Evolutionary conservation across 208 protist species (phyloP), one percentile per base, ranked within the genome.

Genomic region (Porcisia hertigi): DNA sequence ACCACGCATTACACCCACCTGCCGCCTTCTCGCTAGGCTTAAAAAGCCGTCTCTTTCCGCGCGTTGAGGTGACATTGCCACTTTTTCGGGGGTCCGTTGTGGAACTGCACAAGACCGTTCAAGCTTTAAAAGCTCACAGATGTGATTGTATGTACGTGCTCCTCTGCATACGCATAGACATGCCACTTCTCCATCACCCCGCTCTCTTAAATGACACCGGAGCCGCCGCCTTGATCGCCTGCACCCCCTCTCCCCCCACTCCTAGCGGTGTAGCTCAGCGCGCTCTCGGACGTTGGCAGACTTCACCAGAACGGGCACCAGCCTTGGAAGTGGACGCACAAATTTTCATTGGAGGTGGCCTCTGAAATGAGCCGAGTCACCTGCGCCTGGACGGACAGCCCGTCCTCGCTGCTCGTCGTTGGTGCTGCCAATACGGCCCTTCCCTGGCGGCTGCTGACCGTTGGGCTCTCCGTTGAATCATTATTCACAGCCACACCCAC

Each of bases 271-370:
- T 16, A 34, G 47, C 25, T 49, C 63, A 67, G 39, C 36, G 63
- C 41, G 39, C 63, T 14, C 63, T 49, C 63, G 63, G 20, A 12
- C 41, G 11, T 23, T 43, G 30, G 14, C 9, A 47, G 34, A 39
- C 11, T 8, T 84, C 88, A 99, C 98, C 98, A 99, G 58, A 99
- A 99, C 11, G 98, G 90, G 84, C 98, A 99, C 99, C 99, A 99
- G 41, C 99, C 99, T 43, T 99, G 87, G 84, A 99, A 99, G 81
- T 96, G 96, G 79, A 99, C 97, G 81, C 98, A 99, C 41, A 99
- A 85, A 86, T 99, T 99, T 75, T 99, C 98, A 67, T 98, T 93
- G 6, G 93, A 98, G 4, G 96, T 99, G 0, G 99, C 99, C 84
- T 99, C 93, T 30, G 93, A 82, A 80, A 99, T 99, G 14, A 99